Percentiles rank a stretch among this genome's conserved stretches.
phyloP scores from a whole-genome alignment of 139 green algal species.

The Limnomonas spitsbergensis region DNA sequence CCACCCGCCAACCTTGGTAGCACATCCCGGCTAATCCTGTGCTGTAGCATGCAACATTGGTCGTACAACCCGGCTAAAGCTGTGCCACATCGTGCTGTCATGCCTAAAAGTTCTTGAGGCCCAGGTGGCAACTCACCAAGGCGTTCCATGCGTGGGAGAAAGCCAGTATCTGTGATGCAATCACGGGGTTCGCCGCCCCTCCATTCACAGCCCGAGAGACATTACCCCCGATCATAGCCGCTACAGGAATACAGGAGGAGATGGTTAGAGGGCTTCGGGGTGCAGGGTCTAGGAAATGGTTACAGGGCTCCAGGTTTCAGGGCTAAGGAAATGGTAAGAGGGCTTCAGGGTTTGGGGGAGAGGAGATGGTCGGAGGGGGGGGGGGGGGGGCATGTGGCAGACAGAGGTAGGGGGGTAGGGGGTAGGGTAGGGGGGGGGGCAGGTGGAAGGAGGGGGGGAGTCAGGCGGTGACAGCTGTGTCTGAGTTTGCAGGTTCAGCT shows the following conservation, averaged over 20 bases:
- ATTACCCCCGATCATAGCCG: background rate
- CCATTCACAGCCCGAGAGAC: constrained; percentile 15
- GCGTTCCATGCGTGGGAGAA: constrained; percentile 24
- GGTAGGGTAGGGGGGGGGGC: too few relatives aligned
- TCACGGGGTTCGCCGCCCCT: constrained; percentile 1
- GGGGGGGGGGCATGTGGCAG: too few relatives aligned
- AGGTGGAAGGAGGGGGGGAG: too few relatives aligned
- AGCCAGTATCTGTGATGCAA: constrained; percentile 15
- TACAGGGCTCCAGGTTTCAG: background rate
- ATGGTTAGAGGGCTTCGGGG: background rate
- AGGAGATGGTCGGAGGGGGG: too few relatives aligned
- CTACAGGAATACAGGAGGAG: background rate
- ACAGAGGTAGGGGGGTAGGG: too few relatives aligned
- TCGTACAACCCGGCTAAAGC: background rate
- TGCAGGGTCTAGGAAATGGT: background rate
- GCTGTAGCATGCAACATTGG: background rate
- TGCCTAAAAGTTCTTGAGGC: background rate
- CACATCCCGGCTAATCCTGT: background rate
- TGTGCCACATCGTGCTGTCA: background rate
- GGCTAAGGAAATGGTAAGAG: too few relatives aligned
- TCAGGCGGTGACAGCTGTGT: too few relatives aligned
- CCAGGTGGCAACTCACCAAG: constrained; percentile 3
- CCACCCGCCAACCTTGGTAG: background rate
- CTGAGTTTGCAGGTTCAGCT: too few relatives aligned
- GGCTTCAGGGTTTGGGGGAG: too few relatives aligned